Conservation (phyloP, 1,284 basidiomycete genomes). For the Leccinum pallidistipes region DNA sequence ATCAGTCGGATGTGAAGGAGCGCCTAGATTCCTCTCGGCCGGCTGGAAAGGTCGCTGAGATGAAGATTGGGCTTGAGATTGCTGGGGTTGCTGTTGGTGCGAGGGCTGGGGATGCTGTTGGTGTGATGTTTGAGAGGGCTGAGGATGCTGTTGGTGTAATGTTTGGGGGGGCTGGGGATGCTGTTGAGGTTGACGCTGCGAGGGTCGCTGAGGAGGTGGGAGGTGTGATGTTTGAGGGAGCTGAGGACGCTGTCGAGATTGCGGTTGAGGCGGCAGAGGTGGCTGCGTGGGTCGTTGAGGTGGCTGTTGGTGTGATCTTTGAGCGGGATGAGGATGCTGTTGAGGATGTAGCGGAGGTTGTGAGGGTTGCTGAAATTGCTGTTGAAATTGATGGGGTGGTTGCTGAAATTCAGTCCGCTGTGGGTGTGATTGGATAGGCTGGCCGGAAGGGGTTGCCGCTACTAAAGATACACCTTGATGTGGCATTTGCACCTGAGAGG, state of each 20-base stretch:
- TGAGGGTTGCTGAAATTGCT: background rate
- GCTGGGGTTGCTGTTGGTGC: background rate
- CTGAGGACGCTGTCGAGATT: background rate
- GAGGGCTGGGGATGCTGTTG: slow-evolving; percentile 1
- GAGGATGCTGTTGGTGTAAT: slow-evolving; percentile 1
- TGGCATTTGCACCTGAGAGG: slow-evolving; percentile 11
- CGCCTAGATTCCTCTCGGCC: background rate
- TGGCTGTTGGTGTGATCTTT: background rate
- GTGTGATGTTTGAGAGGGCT: background rate
- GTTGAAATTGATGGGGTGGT: slow-evolving; percentile 7
- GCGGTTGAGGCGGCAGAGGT: background rate
- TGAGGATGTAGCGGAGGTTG: background rate
- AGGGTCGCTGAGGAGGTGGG: background rate
- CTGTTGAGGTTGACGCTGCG: background rate
- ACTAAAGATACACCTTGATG: slow-evolving; percentile 3
- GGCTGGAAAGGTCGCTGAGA: background rate
- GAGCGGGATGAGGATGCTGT: background rate
- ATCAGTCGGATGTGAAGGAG: background rate
- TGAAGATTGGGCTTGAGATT: background rate
- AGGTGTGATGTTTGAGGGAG: background rate
- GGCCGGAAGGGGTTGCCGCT: background rate
- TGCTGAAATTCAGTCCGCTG: background rate
- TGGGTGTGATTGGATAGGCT: background rate
- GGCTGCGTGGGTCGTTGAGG: background rate
- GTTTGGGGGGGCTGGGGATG: background rate